These are phyloP conservation scores for Aspergillus baeticus DNA, from an alignment of 495 filamentous ascomycete genomes.

Conservation along the genomic window DNA sequence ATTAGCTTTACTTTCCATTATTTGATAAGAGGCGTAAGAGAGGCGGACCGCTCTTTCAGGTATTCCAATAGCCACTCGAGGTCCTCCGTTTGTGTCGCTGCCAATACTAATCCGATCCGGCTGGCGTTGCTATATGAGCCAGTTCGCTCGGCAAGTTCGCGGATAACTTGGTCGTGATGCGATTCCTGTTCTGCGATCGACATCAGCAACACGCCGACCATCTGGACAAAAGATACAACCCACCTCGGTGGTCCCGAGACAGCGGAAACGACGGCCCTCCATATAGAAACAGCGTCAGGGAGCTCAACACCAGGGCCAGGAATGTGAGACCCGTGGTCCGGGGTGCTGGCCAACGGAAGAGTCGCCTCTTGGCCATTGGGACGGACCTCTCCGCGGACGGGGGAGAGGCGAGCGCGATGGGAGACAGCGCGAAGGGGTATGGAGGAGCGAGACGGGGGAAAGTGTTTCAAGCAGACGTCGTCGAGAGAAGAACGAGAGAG, in stretches of 20 bases:
- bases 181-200: conserved; percentile 8
- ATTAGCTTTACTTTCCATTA: background rate
- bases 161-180: conserved; percentile 15
- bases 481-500: too few relatives aligned
- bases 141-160: conserved; percentile 19
- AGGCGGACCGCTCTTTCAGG: conserved; percentile 24
- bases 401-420: background rate
- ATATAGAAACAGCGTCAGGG: conserved; percentile 15
- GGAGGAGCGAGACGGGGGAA: too few relatives aligned
- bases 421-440: background rate
- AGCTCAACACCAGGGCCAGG: conserved; percentile 19
- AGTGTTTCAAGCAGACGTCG: too few relatives aligned
- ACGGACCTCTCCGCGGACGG: conserved; percentile 11
- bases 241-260: background rate
- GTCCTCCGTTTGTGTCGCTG: conserved; percentile 25
- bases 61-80: conserved; percentile 28
- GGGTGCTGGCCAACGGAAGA: conserved; percentile 25
- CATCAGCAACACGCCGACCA: background rate
- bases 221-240: background rate
- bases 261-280: background rate
- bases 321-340: conserved; percentile 15
- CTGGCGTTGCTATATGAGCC: conserved; percentile 16
- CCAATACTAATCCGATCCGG: conserved; percentile 24
- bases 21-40: background rate
- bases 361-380: conserved; percentile 20